Evolutionary conservation across 2,329 filamentous ascomycete genomes (phyloP), one percentile per base, ranked within the genome.

Genomic region (Hypoxylon sp.): DNA sequence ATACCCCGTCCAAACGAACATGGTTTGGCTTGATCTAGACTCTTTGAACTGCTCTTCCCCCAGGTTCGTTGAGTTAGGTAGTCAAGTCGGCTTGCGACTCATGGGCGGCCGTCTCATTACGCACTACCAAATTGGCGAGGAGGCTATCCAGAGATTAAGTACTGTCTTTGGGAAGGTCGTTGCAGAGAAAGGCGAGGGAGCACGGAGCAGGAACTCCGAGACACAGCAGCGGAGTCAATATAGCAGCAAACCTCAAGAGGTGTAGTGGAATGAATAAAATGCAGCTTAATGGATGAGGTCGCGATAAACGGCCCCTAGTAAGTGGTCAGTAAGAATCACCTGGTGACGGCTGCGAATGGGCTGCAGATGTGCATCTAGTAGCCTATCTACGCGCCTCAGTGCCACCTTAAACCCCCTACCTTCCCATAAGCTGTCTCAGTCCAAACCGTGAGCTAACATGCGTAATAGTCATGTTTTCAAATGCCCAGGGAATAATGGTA

Each of bases 1-100:
- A 19, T 82, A 85, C 54, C 87, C 89, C 1, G 86, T 90, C 8
- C 88, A 93, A 77, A 92, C 90, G 19, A 93, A 93, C 75, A 92
- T 92, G 89, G 87, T 91, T n/a, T 93, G 90, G 90, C 76, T 92
- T 63, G 88, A 92, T 75, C 67, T 79, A 7, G 53, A 48, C 5
- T 77, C 75, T 15, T 44, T 77, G 52, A 66, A 69, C 29, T 73
- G 67, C 35, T 74, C 17, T 17, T 52, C 67, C 7, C 60, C 56
- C 0, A 65, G 76, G 17, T 76, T 79, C 47, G 55, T 65, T 24
- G 48, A 76, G 55, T 69, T 79, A 2, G 77, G 75, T 7, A 54
- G 42, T 6, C 68, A 77, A 51, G 72, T 42, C 1, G 77, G 77
- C 2, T 67, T 79, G 17, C 75, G 73, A 61, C 51, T 79, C 2